phyloP scores from a whole-genome alignment of 164 flowering plant genomes.

The Vitis riparia region DNA sequence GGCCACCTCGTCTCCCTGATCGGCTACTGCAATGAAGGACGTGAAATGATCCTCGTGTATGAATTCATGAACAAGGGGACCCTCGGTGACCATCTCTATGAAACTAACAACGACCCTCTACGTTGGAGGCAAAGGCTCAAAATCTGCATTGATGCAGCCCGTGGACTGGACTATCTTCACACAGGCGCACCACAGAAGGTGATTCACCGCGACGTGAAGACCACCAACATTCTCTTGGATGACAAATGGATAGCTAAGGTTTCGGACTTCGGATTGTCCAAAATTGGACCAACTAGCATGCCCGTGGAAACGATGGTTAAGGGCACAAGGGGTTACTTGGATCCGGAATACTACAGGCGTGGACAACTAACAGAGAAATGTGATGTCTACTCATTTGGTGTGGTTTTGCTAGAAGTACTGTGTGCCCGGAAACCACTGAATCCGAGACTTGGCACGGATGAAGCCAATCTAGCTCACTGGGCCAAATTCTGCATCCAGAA shows the following conservation, averaged over 20 bases:
- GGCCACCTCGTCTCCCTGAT: conserved; percentile 1
- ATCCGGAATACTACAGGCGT: conserved; percentile 14
- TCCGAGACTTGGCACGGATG: not conserved
- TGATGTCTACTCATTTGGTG: conserved; percentile 36
- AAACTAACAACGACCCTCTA: conserved; percentile 2
- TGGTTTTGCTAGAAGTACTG: conserved; percentile 29
- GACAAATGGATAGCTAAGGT: conserved; percentile 28
- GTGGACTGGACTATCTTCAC: conserved; percentile 34
- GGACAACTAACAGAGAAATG: conserved; percentile 19
- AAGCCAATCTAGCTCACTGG: conserved; percentile 14
- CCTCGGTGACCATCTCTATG: conserved; percentile 26
- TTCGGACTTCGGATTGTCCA: conserved; percentile 41
- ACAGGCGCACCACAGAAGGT: conserved; percentile 8
- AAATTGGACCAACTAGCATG: not conserved
- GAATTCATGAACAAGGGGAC: conserved; percentile 29
- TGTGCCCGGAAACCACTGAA: conserved; percentile 16
- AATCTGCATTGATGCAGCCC: conserved; percentile 29
- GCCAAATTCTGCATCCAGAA: not conserved
- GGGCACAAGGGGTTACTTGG: conserved; percentile 32
- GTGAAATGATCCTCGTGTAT: conserved; percentile 34
- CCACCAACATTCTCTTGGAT: conserved; percentile 29
- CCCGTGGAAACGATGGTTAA: conserved; percentile 20
- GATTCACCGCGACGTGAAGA: conserved; percentile 32
- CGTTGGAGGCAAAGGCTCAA: conserved; percentile 31
- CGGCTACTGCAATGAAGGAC: conserved; percentile 28